These are phyloP conservation scores for Selaginella moellendorffii DNA, from an alignment of 75 land plant genomes.

Conservation along the genomic window DNA sequence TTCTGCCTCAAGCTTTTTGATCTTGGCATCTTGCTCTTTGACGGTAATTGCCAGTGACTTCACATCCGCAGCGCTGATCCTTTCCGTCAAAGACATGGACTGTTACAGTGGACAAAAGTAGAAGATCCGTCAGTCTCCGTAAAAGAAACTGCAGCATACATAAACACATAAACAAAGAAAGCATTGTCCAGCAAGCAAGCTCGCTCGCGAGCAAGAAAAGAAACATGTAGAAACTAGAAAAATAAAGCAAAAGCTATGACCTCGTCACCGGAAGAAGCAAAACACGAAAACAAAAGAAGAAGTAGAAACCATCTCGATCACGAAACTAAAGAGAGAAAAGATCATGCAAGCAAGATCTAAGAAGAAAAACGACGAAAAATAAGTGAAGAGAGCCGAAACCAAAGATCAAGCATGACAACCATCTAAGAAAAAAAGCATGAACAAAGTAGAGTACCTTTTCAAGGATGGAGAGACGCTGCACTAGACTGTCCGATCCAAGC, in stretches of 20 bases:
- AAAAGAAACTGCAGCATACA: background rate
- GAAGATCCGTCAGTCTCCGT: background rate
- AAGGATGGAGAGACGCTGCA: slow-evolving; percentile 13
- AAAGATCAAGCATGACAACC: too few relatives aligned
- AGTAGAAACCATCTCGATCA: too few relatives aligned
- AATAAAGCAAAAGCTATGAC: background rate
- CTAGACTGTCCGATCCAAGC: background rate
- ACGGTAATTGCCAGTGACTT: background rate
- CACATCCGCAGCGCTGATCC: background rate
- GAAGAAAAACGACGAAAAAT: too few relatives aligned
- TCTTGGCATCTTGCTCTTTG: background rate
- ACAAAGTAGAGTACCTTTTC: too few relatives aligned
- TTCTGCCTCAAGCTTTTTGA: background rate
- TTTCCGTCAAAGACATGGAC: background rate
- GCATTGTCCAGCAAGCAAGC: too few relatives aligned
- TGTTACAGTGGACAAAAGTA: background rate
- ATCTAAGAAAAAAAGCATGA: too few relatives aligned
- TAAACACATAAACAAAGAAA: background rate
- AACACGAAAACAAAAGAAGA: too few relatives aligned
- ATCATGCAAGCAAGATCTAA: too few relatives aligned
- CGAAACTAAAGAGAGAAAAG: too few relatives aligned
- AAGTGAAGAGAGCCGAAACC: too few relatives aligned
- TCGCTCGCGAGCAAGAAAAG: too few relatives aligned
- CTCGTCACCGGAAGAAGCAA: too few relatives aligned
- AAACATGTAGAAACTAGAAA: background rate